A percentile compares a stretch with the other conserved stretches of the same genome.
Evolutionary conservation across 129 eudicot genomes (phyloP).

Genomic region (Centaurea solstitialis): DNA sequence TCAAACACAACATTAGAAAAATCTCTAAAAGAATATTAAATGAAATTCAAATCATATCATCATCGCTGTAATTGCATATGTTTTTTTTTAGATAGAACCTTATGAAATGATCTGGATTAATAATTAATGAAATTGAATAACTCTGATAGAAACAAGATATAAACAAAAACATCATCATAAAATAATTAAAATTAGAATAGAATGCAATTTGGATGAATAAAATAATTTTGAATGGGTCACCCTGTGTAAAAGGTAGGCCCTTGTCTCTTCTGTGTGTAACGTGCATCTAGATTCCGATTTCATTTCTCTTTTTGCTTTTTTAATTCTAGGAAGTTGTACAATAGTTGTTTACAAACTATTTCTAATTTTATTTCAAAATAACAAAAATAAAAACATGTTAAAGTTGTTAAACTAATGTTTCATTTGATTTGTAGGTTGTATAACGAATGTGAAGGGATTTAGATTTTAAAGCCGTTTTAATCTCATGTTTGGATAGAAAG

Average conservation of each 20-base stretch:
- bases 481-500: too few species aligned
- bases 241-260: conserved; percentile 24
- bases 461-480: too few species aligned
- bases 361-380: not conserved
- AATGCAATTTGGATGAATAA: too few species aligned
- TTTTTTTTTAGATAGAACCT: not conserved
- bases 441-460: too few species aligned
- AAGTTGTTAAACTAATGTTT: too few species aligned
- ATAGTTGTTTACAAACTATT: not conserved
- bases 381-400: not conserved
- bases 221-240: not conserved
- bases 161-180: not conserved
- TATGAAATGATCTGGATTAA: not conserved
- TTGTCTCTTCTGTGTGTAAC: conserved; percentile 32
- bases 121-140: not conserved
- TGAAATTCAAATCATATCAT: too few species aligned
- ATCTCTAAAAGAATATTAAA: too few species aligned
- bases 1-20: too few species aligned
- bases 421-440: too few species aligned
- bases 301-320: not conserved
- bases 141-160: not conserved
- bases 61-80: too few species aligned
- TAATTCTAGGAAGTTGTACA: conserved; percentile 12
- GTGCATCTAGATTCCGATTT: conserved; percentile 21
- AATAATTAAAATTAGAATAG: too few species aligned